Evolutionary conservation across 176 grass and related monocot genomes (phyloP), one percentile per base, ranked within the genome.

Genomic region (Aegilops umbellulata): DNA sequence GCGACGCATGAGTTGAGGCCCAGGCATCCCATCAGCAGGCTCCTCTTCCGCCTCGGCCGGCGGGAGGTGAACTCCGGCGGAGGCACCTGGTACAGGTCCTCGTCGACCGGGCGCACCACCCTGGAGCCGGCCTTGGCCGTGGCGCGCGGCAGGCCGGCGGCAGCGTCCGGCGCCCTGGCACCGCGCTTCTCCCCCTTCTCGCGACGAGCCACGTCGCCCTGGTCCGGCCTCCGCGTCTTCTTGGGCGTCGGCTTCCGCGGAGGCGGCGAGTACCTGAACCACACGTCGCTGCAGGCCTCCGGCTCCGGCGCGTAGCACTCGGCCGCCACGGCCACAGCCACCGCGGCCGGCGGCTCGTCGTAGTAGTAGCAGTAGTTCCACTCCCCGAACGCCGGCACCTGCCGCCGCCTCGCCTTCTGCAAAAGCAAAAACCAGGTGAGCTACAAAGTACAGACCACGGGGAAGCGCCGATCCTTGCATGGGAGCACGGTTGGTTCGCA

Each of bases 361-460:
- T 79, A 4, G 65, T 44, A n/a, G 87, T 22, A 57, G 82, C 15
- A 83, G 87, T 88, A 84, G 81, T 88, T 84, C 87, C 87, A 84
- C 81, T 73, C 87, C 74, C 87, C 81, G 39, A 88, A 88, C 65
- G 87, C 66, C 41, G 66, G 74, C 65, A 84, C 65, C 39, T 88
- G 87, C 42, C 66, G 35, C 75, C 65, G 4, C 76, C 82, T 84
- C 16, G 60, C 23, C 32, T 31, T 82, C 51, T 49, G 69, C 57
- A 80, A 17, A 17, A 22, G 69, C 57, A 80, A 74, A 27, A 58
- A 58, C 53, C 53, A 68, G 16, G 65, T 35, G 9, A 69, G 66
- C 15, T 30, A 30, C 27, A 4, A 31, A 1, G 7, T 6, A 16
- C 25, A 66, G 1, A 17, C 26, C 15, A 4, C 30, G 19, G 53